Percentiles rank a stretch among this genome's conserved stretches.
These are phyloP conservation scores for Discostella stelligeroides DNA, from an alignment of 108 stramenopile genomes.

Conservation along the genomic window DNA sequence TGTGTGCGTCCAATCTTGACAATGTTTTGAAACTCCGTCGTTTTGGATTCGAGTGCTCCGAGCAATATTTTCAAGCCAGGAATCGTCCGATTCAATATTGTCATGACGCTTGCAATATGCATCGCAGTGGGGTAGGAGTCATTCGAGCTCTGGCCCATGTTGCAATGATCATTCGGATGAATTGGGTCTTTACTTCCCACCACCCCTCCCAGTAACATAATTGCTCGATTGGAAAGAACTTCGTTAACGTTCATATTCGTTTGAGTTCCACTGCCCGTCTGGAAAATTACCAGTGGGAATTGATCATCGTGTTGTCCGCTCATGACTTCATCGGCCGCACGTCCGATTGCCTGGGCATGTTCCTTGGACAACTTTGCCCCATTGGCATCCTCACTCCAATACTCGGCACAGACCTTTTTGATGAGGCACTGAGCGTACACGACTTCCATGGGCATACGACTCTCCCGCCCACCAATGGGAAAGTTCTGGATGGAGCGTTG, in stretches of 20 bases:
- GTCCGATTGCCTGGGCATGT: slow-evolving; percentile 78
- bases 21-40: slow-evolving; percentile 72
- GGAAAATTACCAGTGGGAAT: slow-evolving; percentile 96
- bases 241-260: slow-evolving; percentile 99
- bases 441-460: slow-evolving; percentile 93
- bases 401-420: slow-evolving; percentile 93
- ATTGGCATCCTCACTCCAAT: slow-evolving; percentile 53
- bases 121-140: slow-evolving; percentile 98
- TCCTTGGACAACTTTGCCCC: slow-evolving; percentile 66
- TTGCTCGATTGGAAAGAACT: slow-evolving; percentile 96
- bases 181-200: slow-evolving; percentile 91
- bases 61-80: slow-evolving; percentile 82
- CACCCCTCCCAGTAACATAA: slow-evolving; percentile 90
- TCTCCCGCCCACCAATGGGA: slow-evolving; percentile 91
- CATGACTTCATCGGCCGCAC: slow-evolving; percentile 93
- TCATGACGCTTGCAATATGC: slow-evolving; percentile 89
- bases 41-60: slow-evolving; percentile 72
- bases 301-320: slow-evolving; percentile 91
- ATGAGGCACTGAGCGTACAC: slow-evolving; percentile 90
- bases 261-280: slow-evolving; percentile 97
- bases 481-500: slow-evolving; percentile 96
- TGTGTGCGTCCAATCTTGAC: slow-evolving; percentile 99
- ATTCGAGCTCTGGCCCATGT: slow-evolving; percentile 95
- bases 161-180: slow-evolving; percentile 98
- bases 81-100: slow-evolving; percentile 68